Evolutionary conservation across 1,139 yeast species (phyloP).

Genomic region (Scheffersomyces quercinus): DNA sequence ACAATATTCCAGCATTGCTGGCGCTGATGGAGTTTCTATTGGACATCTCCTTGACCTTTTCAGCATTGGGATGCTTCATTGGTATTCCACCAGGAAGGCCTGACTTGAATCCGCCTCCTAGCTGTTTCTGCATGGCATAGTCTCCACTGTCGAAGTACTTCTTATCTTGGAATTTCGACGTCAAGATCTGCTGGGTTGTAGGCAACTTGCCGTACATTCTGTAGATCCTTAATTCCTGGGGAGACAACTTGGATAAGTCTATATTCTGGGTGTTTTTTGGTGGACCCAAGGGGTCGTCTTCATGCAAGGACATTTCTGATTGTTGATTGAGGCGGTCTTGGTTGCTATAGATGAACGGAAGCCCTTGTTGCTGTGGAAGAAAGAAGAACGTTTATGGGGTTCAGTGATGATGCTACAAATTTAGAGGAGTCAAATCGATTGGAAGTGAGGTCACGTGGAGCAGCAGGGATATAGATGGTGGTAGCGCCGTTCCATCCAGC

Average conservation of each 20-base stretch:
- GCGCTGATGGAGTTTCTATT: constrained; percentile 49
- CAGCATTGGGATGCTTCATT: constrained; percentile 50
- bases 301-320: constrained; percentile 18
- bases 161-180: constrained; percentile 81
- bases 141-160: constrained; percentile 97
- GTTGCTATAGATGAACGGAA: too few relatives aligned
- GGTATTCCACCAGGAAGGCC: constrained; percentile 36
- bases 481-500: too few relatives aligned
- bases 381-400: too few relatives aligned
- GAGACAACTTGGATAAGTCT: constrained; percentile 59
- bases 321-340: too few relatives aligned
- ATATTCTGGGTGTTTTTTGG: constrained; percentile 48
- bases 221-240: constrained; percentile 70
- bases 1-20: constrained; percentile 44
- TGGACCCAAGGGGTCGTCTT: constrained; percentile 51
- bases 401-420: too few relatives aligned
- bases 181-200: constrained; percentile 76
- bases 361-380: too few relatives aligned
- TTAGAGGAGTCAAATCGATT: too few relatives aligned
- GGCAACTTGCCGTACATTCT: constrained; percentile 89
- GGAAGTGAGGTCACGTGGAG: too few relatives aligned
- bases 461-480: too few relatives aligned
- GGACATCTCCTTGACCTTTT: constrained; percentile 49
- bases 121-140: constrained; percentile 82
- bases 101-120: constrained; percentile 30